phyloP scores from a whole-genome alignment of 257 asterid genomes.

The Euphrasia confusa region DNA sequence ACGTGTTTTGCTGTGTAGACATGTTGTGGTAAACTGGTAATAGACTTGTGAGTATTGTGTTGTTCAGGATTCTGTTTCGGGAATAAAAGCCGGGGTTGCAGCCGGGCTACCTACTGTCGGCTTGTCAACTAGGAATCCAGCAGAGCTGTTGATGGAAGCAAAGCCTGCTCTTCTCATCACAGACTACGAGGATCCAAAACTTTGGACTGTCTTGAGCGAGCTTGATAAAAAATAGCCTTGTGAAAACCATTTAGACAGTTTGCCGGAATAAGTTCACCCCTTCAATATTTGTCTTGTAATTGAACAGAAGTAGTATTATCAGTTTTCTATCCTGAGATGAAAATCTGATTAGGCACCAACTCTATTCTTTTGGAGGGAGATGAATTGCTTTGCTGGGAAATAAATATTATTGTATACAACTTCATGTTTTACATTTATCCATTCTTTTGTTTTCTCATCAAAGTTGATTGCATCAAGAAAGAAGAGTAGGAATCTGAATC shows the following conservation, averaged over 20 bases:
- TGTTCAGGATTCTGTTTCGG: conserved; percentile 82
- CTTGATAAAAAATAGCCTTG: conserved; percentile 42
- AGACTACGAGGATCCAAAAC: conserved; percentile 80
- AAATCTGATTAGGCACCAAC: neutral
- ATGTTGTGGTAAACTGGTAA: neutral
- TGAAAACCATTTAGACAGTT: neutral
- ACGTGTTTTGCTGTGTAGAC: neutral
- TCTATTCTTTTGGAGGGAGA: neutral
- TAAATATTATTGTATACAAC: neutral
- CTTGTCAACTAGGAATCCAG: conserved; percentile 77
- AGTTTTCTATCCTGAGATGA: too few relatives aligned
- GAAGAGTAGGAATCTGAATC: too few relatives aligned
- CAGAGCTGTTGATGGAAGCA: conserved; percentile 56
- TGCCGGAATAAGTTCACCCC: neutral
- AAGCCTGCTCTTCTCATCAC: conserved; percentile 79
- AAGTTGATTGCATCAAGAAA: too few relatives aligned
- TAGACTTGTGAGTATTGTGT: neutral
- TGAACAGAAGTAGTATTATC: neutral
- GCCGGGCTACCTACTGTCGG: conserved; percentile 87
- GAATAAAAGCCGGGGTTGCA: conserved; percentile 94
- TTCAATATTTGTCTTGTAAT: neutral
- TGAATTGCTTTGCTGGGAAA: neutral
- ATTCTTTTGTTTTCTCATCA: too few relatives aligned
- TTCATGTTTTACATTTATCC: too few relatives aligned
- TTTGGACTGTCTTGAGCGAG: conserved; percentile 71